Evolutionary conservation across 345 rosid species (phyloP), one percentile per base, ranked within the genome.

Genomic region (Jatropha curcas): DNA sequence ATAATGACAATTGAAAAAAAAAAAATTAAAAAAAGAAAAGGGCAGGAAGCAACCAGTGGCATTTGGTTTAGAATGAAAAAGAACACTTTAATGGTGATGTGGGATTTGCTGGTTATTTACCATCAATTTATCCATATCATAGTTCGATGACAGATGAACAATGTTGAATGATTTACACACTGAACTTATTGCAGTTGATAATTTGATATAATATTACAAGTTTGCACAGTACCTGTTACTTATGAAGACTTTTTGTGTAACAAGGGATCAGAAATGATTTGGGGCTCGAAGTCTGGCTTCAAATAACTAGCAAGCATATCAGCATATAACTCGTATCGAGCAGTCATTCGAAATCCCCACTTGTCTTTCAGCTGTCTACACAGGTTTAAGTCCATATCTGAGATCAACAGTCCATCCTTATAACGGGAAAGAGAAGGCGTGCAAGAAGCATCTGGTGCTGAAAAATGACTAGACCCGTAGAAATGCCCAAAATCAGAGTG

Each of bases 381-480:
- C 74, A 95, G 92, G 86, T 91, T 92, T 52, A 92, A 88, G 79
- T 95, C 97, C 94, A 95, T 89, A 68, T 95, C 96, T 0, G 96
- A 79, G 73, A 92, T 84, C 87, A 92, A 17, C 74, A 95, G 68
- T 6, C 99, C 98, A 57, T 95, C 98, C 76, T 76, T 91, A 83
- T 71, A 60, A 41, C 90, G 96, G 5, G 97, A 87, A 71, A 95
- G 82, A 50, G 96, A 91, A 65, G 98, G 93, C 0, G 96, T 88
- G 87, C 98, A 92, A 8, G 98, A 91, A 55, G 97, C 94, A 84
- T 95, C 97, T 4, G 98, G 99, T 12, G 96, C 90, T 60, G 99
- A 95, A 79, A 95, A 87, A 81, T 92, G 82, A 79, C 97, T 92
- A 28, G 97, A 91, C 41, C 99, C 98, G 41, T 90, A 92, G 76